Conservation (phyloP, 2,329 filamentous ascomycete species). For the Ascochyta koolunga region DNA sequence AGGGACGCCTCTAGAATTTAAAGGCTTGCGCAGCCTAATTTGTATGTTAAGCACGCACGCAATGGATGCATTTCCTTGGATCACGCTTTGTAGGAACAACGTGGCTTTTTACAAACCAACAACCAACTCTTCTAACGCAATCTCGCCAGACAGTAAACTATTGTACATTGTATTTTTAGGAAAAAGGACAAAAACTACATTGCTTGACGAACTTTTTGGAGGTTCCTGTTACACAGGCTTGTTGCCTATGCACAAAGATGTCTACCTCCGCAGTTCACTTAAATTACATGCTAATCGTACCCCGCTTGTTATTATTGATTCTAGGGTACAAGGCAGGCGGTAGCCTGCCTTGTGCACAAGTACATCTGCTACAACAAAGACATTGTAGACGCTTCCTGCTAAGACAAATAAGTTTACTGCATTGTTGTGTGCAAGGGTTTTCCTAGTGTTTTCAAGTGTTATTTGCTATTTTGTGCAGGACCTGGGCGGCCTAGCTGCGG, state of each 20-base stretch:
- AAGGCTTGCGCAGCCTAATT: not conserved
- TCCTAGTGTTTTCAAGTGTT: not conserved
- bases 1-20: not conserved
- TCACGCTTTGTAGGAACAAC: not conserved
- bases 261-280: not conserved
- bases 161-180: not conserved
- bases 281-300: not conserved
- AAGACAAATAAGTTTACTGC: not conserved
- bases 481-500: not conserved
- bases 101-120: not conserved
- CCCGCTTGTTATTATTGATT: conserved; percentile 1
- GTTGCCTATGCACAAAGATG: conserved; percentile 1
- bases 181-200: not conserved
- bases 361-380: not conserved
- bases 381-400: not conserved
- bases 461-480: not conserved
- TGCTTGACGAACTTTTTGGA: not conserved
- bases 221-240: not conserved
- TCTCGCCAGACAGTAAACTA: not conserved
- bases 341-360: not conserved
- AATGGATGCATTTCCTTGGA: not conserved
- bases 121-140: not conserved
- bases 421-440: not conserved
- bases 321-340: not conserved
- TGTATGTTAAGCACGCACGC: not conserved